phyloP scores from a whole-genome alignment of 192 early-diverging fungal genomes.

The Backusella tuberculispora region DNA sequence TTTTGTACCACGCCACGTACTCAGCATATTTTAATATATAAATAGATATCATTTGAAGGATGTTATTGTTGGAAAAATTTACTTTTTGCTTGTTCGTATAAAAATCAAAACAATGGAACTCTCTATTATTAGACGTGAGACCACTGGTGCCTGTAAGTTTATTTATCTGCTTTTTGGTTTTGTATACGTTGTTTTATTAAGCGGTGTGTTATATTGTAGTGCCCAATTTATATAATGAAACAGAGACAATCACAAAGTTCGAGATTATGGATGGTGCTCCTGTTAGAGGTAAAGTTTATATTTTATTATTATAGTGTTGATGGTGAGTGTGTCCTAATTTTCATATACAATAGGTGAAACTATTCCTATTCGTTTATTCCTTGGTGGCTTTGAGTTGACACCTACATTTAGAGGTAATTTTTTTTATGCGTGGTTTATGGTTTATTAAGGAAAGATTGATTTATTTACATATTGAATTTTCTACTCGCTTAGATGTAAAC shows the following conservation, averaged over 20 bases:
- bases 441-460: constrained; percentile 43
- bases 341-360: constrained; percentile 73
- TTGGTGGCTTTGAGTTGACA: constrained; percentile 95
- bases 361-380: constrained; percentile 96
- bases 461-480: neutral
- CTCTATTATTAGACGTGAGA: constrained; percentile 96
- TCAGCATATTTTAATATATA: neutral
- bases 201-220: constrained; percentile 43
- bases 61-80: constrained; percentile 99
- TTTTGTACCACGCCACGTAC: neutral
- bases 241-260: constrained; percentile 97
- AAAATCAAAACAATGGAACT: constrained; percentile 99
- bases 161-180: neutral
- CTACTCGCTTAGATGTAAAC: constrained; percentile 64
- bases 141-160: constrained; percentile 77
- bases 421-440: neutral
- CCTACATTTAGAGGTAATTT: constrained; percentile 81
- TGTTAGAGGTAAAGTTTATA: constrained; percentile 65
- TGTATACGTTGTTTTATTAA: neutral
- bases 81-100: constrained; percentile 97
- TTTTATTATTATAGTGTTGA: neutral
- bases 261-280: constrained; percentile 99
- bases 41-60: constrained; percentile 93
- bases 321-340: neutral
- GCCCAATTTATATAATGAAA: constrained; percentile 97